These are phyloP conservation scores for Tulasnella sp. DNA, from an alignment of 768 basidiomycete genomes.

Conservation along the genomic window DNA sequence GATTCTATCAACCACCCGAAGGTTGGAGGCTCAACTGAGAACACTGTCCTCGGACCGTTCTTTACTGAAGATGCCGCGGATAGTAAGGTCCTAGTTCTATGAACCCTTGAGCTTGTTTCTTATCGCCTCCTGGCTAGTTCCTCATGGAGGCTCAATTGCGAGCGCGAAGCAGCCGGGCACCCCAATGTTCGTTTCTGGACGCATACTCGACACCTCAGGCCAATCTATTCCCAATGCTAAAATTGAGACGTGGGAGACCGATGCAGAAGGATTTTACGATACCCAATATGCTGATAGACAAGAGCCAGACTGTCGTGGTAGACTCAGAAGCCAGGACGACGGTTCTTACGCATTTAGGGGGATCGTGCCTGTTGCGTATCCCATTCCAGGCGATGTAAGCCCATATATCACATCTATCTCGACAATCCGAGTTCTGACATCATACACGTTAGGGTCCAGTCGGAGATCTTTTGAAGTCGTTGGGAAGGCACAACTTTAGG, in stretches of 20 bases:
- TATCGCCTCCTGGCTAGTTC: slow-evolving; percentile 49
- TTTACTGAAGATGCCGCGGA: slow-evolving; percentile 78
- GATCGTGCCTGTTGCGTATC: slow-evolving; percentile 71
- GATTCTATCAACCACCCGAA: slow-evolving; percentile 73
- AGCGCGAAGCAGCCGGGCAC: slow-evolving; percentile 81
- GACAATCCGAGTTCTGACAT: slow-evolving; percentile 34
- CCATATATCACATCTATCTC: slow-evolving; percentile 24
- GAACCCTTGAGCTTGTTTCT: neutral
- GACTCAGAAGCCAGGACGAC: slow-evolving; percentile 59
- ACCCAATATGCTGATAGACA: slow-evolving; percentile 59
- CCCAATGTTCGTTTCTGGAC: slow-evolving; percentile 80
- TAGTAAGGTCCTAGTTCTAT: slow-evolving; percentile 48
- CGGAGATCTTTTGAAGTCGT: slow-evolving; percentile 57
- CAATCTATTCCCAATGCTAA: slow-evolving; percentile 62
- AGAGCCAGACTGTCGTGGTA: slow-evolving; percentile 73
- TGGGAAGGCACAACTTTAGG: slow-evolving; percentile 72
- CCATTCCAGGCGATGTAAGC: slow-evolving; percentile 69
- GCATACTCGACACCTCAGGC: slow-evolving; percentile 64
- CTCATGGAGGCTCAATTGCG: slow-evolving; percentile 70
- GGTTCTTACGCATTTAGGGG: slow-evolving; percentile 73
- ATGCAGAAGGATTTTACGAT: slow-evolving; percentile 51
- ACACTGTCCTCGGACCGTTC: slow-evolving; percentile 81
- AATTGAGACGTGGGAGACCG: slow-evolving; percentile 87
- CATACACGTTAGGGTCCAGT: slow-evolving; percentile 62
- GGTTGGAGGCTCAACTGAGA: slow-evolving; percentile 65